Conservation (phyloP, 345 rosid species). For the Salix suchowensis region DNA sequence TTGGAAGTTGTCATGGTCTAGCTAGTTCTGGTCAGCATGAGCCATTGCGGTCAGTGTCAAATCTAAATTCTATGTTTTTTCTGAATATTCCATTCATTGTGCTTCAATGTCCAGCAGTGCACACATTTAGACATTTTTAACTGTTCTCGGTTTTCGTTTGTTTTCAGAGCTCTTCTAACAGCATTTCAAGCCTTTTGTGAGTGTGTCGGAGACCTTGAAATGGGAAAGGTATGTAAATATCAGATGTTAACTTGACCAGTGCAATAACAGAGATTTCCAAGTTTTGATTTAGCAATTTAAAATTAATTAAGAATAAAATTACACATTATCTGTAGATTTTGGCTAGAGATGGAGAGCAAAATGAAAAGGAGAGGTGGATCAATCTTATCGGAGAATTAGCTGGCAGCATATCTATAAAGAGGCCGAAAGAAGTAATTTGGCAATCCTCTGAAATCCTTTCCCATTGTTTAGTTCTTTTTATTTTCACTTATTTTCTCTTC, state of each 20-base stretch:
- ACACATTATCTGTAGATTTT: conserved; percentile 51
- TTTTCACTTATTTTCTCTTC: background rate
- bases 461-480: background rate
- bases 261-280: background rate
- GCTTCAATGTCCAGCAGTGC: background rate
- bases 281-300: conserved; percentile 11
- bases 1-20: conserved; percentile 89
- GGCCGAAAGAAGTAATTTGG: conserved; percentile 82
- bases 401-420: conserved; percentile 84
- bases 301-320: conserved; percentile 9
- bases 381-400: conserved; percentile 80
- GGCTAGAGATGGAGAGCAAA: conserved; percentile 83
- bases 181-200: conserved; percentile 97
- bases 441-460: background rate
- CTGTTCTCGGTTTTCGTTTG: conserved; percentile 8
- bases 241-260: background rate
- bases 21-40: conserved; percentile 80
- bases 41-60: conserved; percentile 59
- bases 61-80: background rate
- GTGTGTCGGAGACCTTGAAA: conserved; percentile 97
- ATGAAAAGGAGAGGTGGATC: conserved; percentile 89
- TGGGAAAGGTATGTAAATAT: conserved; percentile 75
- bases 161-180: conserved; percentile 73
- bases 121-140: background rate
- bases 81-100: background rate